Percentiles rank a stretch among this genome's conserved stretches.
Conservation (phyloP, 495 filamentous ascomycete genomes). For the Annulohypoxylon maeteangense region DNA sequence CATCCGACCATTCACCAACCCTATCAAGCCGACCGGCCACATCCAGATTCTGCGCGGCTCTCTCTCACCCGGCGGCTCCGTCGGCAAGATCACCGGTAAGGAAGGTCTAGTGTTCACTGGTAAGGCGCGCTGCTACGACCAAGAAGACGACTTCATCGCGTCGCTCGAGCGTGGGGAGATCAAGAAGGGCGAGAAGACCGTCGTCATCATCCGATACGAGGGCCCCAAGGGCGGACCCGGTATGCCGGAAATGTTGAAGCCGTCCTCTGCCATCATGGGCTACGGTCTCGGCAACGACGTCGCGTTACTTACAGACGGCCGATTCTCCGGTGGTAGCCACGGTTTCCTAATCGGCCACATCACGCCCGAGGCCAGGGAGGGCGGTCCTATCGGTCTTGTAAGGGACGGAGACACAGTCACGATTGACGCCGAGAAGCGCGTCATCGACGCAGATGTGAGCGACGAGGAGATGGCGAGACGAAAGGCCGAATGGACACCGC, state of each 20-base stretch:
- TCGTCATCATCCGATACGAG: constrained; percentile 97
- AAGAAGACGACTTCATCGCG: constrained; percentile 80
- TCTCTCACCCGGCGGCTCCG: constrained; percentile 88
- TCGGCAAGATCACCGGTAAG: constrained; percentile 99
- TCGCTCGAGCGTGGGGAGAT: constrained; percentile 84
- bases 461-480: constrained; percentile 72
- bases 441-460: constrained; percentile 68
- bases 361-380: constrained; percentile 75
- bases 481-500: constrained; percentile 72
- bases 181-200: constrained; percentile 96
- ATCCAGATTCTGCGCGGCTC: constrained; percentile 96
- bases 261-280: constrained; percentile 84
- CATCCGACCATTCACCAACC: constrained; percentile 89
- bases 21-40: constrained; percentile 93
- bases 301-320: constrained; percentile 80
- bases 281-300: constrained; percentile 85
- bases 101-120: constrained; percentile 91
- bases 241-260: constrained; percentile 92
- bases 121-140: constrained; percentile 87
- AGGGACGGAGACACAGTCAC: constrained; percentile 74
- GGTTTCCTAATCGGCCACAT: constrained; percentile 84
- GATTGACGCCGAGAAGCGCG: constrained; percentile 75
- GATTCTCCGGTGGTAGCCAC: constrained; percentile 81
- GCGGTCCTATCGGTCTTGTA: constrained; percentile 75
- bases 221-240: constrained; percentile 83